phyloP scores from a whole-genome alignment of 1,139 yeast species.

The Nematodospora anomalae region DNA sequence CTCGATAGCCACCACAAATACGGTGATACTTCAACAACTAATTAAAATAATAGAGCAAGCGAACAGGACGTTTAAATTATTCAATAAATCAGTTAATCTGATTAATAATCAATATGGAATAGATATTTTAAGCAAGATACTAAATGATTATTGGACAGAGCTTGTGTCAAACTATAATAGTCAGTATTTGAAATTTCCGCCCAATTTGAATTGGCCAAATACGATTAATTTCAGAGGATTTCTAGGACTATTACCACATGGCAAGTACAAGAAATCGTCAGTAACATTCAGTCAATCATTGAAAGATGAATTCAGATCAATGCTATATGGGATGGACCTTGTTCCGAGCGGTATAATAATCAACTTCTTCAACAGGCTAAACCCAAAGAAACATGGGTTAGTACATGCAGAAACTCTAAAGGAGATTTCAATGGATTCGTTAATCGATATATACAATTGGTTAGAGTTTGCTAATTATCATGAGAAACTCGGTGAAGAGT shows the following conservation, averaged over 20 bases:
- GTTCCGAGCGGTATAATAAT: constrained; percentile 30
- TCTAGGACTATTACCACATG: constrained; percentile 29
- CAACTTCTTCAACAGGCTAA: constrained; percentile 23
- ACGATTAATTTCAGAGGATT: constrained; percentile 38
- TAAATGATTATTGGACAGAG: constrained; percentile 31
- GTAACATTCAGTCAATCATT: constrained; percentile 21
- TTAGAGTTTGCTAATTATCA: constrained; percentile 36
- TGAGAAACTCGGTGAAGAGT: constrained; percentile 22
- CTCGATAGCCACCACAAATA: constrained; percentile 20
- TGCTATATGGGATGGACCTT: constrained; percentile 4
- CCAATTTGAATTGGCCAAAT: constrained; percentile 38
- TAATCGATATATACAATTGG: constrained; percentile 32
- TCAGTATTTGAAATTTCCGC: constrained; percentile 24
- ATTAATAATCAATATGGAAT: constrained; percentile 20
- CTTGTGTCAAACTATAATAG: constrained; percentile 30
- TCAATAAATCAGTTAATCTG: constrained; percentile 26
- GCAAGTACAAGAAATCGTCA: constrained; percentile 32
- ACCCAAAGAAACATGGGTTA: constrained; percentile 37
- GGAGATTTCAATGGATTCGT: constrained; percentile 15
- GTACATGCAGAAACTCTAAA: constrained; percentile 20
- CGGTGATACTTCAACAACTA: constrained; percentile 30
- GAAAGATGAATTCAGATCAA: constrained; percentile 8
- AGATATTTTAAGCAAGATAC: constrained; percentile 18
- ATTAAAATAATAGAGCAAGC: constrained; percentile 23
- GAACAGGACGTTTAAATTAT: constrained; percentile 27